Percentiles rank a stretch among this genome's conserved stretches.
These are phyloP conservation scores for Gossypium gossypioides DNA, from an alignment of 441 rosid species.

Conservation along the genomic window DNA sequence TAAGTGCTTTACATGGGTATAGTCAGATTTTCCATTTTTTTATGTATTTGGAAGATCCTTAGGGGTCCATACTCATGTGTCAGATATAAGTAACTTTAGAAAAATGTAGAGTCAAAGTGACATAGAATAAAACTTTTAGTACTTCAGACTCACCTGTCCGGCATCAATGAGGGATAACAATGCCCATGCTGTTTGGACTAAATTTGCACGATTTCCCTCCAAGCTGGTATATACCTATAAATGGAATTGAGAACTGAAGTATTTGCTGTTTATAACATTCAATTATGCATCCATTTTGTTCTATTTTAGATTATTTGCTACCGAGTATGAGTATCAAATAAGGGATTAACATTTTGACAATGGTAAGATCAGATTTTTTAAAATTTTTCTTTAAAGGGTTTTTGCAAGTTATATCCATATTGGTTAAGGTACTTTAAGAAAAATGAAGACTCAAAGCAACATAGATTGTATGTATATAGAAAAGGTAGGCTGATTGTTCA, in stretches of 20 bases:
- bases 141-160: conserved; percentile 26
- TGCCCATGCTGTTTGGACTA: conserved; percentile 43
- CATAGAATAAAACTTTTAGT: no score
- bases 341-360: no score
- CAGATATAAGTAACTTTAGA: no score
- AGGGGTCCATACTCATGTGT: no score
- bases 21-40: not conserved
- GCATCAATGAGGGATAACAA: conserved; percentile 30
- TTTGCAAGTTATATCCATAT: no score
- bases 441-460: not conserved
- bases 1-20: not conserved
- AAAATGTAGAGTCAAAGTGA: no score
- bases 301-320: no score
- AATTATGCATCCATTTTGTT: no score
- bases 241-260: not conserved
- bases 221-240: conserved; percentile 30
- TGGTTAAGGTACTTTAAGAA: not conserved
- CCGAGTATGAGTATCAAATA: no score
- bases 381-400: no score
- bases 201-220: conserved; percentile 24
- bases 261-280: not conserved
- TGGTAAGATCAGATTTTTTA: no score
- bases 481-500: not conserved
- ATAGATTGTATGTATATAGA: not conserved
- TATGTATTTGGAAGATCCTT: no score